Base-by-base conservation (phyloP, 441 rosid genomes). In the Erodium trifolium region DNA sequence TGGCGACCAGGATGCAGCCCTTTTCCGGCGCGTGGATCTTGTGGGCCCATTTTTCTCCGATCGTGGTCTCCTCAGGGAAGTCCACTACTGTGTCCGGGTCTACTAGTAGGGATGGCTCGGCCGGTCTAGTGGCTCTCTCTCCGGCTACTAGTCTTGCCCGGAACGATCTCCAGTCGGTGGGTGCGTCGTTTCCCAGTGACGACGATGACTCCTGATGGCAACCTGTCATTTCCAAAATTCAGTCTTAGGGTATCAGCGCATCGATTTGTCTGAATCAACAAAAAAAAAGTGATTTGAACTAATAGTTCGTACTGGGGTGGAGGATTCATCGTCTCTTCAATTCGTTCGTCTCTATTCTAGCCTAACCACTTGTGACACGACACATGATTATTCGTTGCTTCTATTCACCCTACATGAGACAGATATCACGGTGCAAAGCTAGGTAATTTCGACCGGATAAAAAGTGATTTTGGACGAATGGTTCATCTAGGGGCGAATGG, bases 1-100 rank as follows among this genome's bases (percentile, higher is more conserved):
- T 89, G 0, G 98, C 96, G 6, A 93, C 76, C 1, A 93, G 88
- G 5, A 93, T 79, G 72, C 98, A 88, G 6, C 98, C 97, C 72
- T 85, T 84, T 76, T 93, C 96, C 3, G 93, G 89, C 78, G 89
- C 88, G 65, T 80, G 85, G 78, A 93, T 87, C 69, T 77, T 53
- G 65, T 93, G 96, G 65, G 90, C 93, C 98, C 98, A 93, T 83
- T 79, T 89, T 65, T 76, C 82, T 0, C 89, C 86, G 10, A 82
- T 14, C 45, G 74, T 27, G 64, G 79, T 67, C 9, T 69, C 69
- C 18, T 69, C 67, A 2, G 82, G 79, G 19, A 47, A 71, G 68
- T 82, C 86, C 59, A 64, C 72, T 1, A 65, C 78, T 3, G 73
- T 37, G 47, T 80, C 89, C 1, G 72, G 87, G 67, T 81, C 78